A percentile compares a stretch with the other conserved stretches of the same genome.
These are phyloP conservation scores for Candida silvicultrix DNA, from an alignment of 805 yeast species.

Conservation along the genomic window DNA sequence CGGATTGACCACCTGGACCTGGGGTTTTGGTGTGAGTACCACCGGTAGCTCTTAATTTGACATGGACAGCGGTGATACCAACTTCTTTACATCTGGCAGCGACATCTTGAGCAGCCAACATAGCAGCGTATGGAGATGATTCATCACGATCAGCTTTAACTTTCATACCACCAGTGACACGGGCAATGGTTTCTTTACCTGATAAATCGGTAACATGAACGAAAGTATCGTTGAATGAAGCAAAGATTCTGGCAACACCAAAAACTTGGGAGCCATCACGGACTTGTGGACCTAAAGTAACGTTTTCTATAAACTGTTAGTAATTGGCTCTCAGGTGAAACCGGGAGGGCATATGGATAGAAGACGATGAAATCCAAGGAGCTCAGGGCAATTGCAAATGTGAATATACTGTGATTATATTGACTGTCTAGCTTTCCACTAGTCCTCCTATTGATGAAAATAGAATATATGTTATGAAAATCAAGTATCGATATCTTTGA, in stretches of 20 bases:
- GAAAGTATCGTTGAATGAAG: slow-evolving; percentile 99
- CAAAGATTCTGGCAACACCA: slow-evolving; percentile 99
- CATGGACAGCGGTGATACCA: slow-evolving; percentile 99
- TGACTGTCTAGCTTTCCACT: too few relatives aligned
- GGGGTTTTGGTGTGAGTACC: slow-evolving; percentile 99
- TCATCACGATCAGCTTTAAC: slow-evolving; percentile 99
- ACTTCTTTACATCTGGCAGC: slow-evolving; percentile 99
- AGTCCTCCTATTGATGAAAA: too few relatives aligned
- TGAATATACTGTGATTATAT: too few relatives aligned
- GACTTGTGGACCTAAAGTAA: slow-evolving; percentile 77
- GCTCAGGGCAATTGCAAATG: too few relatives aligned
- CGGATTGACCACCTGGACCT: slow-evolving; percentile 99
- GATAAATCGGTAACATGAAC: slow-evolving; percentile 99
- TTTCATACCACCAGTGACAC: slow-evolving; percentile 99
- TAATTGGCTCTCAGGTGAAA: slow-evolving; percentile 1
- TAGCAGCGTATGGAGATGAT: slow-evolving; percentile 99
- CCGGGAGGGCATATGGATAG: too few relatives aligned
- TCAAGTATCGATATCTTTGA: too few relatives aligned
- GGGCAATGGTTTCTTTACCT: slow-evolving; percentile 99
- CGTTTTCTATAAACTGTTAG: slow-evolving; percentile 37
- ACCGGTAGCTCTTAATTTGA: slow-evolving; percentile 99
- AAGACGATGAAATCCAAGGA: too few relatives aligned
- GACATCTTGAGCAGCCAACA: slow-evolving; percentile 99
- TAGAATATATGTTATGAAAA: too few relatives aligned
- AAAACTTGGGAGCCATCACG: slow-evolving; percentile 98